Evolutionary conservation across 169 alveolate species (phyloP).

Genomic region (Plasmodium sp.): DNA sequence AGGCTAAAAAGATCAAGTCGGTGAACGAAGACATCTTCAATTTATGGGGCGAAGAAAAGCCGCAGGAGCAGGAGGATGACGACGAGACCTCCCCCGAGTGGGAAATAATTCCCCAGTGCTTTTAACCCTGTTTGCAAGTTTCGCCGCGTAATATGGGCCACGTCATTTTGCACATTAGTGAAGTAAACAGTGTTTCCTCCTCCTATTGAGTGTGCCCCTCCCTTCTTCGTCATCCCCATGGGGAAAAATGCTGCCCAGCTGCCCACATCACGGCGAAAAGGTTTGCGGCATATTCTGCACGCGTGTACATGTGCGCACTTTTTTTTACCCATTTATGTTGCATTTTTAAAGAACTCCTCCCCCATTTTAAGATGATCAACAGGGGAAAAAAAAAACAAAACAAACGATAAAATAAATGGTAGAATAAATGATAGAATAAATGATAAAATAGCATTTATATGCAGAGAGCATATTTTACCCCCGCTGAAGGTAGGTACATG

Average conservation of each 20-base stretch:
- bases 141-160: background rate
- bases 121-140: background rate
- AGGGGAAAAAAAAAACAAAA: background rate
- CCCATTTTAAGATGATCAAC: background rate
- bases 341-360: background rate
- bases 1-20: slow-evolving; percentile 63
- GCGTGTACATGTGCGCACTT: background rate
- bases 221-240: background rate
- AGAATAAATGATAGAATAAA: background rate
- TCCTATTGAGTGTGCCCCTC: background rate
- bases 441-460: background rate
- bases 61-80: slow-evolving; percentile 18
- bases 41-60: slow-evolving; percentile 68
- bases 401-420: background rate
- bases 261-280: background rate
- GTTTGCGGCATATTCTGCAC: background rate
- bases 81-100: slow-evolving; percentile 58
- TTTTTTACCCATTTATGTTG: background rate
- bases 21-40: slow-evolving; percentile 68
- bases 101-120: slow-evolving; percentile 64
- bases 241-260: background rate
- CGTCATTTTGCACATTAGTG: background rate
- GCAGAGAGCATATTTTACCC: background rate
- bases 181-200: background rate
- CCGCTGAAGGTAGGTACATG: background rate